These are phyloP conservation scores for Talaromyces islandicus DNA, from an alignment of 2,329 filamentous ascomycete species.

Conservation along the genomic window DNA sequence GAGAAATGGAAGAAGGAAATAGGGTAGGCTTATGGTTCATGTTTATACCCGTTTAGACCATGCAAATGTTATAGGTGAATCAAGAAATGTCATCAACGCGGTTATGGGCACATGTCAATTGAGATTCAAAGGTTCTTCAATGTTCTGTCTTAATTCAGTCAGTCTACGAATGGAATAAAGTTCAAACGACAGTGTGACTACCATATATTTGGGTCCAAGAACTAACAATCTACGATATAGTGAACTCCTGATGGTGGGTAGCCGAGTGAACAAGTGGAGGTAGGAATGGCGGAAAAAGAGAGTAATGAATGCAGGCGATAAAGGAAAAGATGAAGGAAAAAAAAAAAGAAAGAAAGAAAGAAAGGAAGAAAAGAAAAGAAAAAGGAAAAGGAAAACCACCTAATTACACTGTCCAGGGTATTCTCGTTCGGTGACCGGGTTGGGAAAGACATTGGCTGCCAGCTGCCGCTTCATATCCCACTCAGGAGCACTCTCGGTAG, in stretches of 20 bases:
- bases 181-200: background rate
- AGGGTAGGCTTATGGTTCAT: background rate
- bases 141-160: too few relatives aligned
- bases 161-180: background rate
- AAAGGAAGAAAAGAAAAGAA: background rate
- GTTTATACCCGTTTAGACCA: background rate
- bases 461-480: conserved; percentile 44
- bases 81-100: background rate
- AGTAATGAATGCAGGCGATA: background rate
- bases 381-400: background rate
- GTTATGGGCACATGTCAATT: background rate
- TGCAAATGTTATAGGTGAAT: background rate
- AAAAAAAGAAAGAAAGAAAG: background rate
- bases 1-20: too few relatives aligned
- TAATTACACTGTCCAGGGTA: conserved; percentile 27
- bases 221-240: background rate
- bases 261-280: background rate
- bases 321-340: background rate
- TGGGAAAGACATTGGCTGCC: conserved; percentile 43
- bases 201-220: background rate
- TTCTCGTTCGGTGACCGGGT: conserved; percentile 29
- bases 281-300: background rate
- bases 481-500: conserved; percentile 43
- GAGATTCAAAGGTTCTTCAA: too few relatives aligned
- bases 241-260: background rate